Evolutionary conservation across 352 stramenopile genomes (phyloP), one percentile per base, ranked within the genome.

Genomic region (Globisporangium polare): DNA sequence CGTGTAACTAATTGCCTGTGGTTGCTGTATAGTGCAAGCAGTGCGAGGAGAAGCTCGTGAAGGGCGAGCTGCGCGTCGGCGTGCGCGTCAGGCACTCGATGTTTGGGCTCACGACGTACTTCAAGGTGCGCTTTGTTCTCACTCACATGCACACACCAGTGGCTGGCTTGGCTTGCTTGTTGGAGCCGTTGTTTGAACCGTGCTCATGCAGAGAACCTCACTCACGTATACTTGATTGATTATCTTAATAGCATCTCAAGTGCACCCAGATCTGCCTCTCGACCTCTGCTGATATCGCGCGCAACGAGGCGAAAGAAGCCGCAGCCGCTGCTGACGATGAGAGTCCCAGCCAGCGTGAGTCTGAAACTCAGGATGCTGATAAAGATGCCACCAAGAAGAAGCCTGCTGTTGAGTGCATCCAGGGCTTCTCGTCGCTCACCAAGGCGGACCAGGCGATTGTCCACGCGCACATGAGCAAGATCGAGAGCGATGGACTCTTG

Each of bases 71-170:
- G 20, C 80, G 81, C 22, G 66, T 95, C 4, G 78, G 78, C 6
- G 62, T 95, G 20, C 55, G 65, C 20, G 74, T 95, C 7, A 75
- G 69, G 15, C 83, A 95, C 62, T 95, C 86, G 17, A 88, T 91
- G 35, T 95, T 93, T 60, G 86, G 86, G 12, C 66, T 81, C 42
- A 90, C 77, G 0, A 91, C 72, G 22, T 95, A 95, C 55, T 92
- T 80, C 61, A 95, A 94, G 72, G 85, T 61, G 33, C 18, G 20
- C 59, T 4, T 1, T 24, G 26, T 7, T 52, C 4, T 22, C 20
- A 53, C 17, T 10, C 17, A 2, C 5, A 37, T 37, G 12, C 22
- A 39, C 8, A 37, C 10, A 39, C 33, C 33, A 39, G 33, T 39
- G 33, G 10, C 29, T 33, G 29, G 29, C 6, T 33, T 33, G 29